Evolutionary conservation across 1,284 basidiomycete genomes (phyloP).

Genomic region (Schizopora paradoxa): DNA sequence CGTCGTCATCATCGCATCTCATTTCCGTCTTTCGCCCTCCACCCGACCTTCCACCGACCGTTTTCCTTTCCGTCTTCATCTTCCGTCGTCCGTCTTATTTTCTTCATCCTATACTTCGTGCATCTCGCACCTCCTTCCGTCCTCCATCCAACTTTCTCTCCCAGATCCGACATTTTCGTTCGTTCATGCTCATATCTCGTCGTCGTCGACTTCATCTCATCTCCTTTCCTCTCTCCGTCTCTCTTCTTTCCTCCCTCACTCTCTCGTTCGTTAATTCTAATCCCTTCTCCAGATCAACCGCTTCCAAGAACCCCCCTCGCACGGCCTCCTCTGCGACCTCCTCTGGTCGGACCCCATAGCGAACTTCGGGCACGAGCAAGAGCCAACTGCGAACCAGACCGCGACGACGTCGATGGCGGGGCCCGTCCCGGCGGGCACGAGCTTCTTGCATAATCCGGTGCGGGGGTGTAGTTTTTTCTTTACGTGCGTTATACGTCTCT

Average conservation of each 20-base stretch:
- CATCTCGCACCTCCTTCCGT: no score
- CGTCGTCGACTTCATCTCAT: no score
- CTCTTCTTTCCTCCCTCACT: background rate
- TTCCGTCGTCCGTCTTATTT: no score
- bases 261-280: slow-evolving; percentile 2
- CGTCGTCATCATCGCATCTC: no score
- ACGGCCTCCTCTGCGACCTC: slow-evolving; percentile 91
- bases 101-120: no score
- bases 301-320: slow-evolving; percentile 91
- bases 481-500: slow-evolving; percentile 54
- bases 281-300: slow-evolving; percentile 66
- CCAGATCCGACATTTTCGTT: no score
- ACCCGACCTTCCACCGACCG: no score
- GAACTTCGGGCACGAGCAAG: slow-evolving; percentile 64
- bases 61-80: no score
- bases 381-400: slow-evolving; percentile 32
- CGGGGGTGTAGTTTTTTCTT: slow-evolving; percentile 94
- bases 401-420: no score
- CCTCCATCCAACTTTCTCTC: no score
- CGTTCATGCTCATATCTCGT: no score
- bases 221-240: slow-evolving; percentile 7
- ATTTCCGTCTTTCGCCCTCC: no score
- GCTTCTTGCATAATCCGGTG: slow-evolving; percentile 83
- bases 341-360: slow-evolving; percentile 92
- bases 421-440: slow-evolving; percentile 37